Evolutionary conservation across 2,329 filamentous ascomycete species (phyloP).

Genomic region (Paramyrothecium sp.): DNA sequence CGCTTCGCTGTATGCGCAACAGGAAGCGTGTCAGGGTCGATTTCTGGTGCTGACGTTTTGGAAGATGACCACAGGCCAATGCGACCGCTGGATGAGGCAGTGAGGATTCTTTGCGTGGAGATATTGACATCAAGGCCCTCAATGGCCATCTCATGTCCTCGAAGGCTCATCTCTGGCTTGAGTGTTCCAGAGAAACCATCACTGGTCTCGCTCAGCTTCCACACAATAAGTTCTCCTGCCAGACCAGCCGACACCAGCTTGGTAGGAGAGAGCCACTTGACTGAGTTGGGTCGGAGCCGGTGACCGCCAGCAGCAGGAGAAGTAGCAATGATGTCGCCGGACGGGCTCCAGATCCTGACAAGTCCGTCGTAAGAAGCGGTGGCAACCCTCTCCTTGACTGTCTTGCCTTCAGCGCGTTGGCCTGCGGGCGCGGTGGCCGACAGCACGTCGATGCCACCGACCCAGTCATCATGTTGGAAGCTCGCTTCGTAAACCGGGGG

Average conservation of each 20-base stretch:
- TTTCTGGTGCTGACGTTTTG: constrained; percentile 72
- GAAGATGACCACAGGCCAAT: constrained; percentile 88
- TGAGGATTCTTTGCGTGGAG: constrained; percentile 74
- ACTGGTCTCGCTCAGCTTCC: constrained; percentile 76
- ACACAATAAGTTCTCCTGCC: constrained; percentile 83
- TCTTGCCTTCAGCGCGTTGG: constrained; percentile 33
- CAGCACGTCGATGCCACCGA: constrained; percentile 81
- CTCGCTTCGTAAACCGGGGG: constrained; percentile 87
- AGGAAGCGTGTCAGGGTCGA: constrained; percentile 68
- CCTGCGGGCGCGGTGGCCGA: constrained; percentile 64
- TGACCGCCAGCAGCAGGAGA: constrained; percentile 73
- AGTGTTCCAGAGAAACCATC: constrained; percentile 61
- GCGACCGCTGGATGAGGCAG: constrained; percentile 78
- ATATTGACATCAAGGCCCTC: constrained; percentile 74
- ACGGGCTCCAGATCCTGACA: constrained; percentile 84
- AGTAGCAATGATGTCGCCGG: constrained; percentile 79
- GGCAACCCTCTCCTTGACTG: constrained; percentile 60
- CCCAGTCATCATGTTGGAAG: constrained; percentile 98
- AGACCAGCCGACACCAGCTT: constrained; percentile 81
- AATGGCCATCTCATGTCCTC: constrained; percentile 75
- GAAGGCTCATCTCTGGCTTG: constrained; percentile 75
- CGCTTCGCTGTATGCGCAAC: constrained; percentile 70
- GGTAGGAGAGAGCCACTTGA: constrained; percentile 74
- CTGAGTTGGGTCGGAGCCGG: constrained; percentile 74
- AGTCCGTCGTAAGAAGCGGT: constrained; percentile 93